A percentile compares a stretch with the other conserved stretches of the same genome.
Conservation (phyloP, 257 asterid species). For the Jacaranda copaia region DNA sequence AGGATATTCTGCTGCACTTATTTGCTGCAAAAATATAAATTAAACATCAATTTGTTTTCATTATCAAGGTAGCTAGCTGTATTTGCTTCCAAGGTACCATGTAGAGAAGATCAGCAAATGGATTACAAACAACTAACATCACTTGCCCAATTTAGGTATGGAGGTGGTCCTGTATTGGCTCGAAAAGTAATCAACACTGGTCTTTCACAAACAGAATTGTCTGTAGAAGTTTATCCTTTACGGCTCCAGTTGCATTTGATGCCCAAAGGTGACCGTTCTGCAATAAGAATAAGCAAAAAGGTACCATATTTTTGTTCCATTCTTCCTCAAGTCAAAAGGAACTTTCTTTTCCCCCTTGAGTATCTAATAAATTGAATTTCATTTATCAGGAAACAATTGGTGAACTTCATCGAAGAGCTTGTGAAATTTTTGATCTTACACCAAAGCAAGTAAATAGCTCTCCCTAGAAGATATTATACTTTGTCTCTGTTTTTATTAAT, state of each 20-base stretch:
- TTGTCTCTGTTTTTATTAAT: constrained; percentile 25
- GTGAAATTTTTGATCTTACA: constrained; percentile 79
- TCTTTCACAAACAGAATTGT: constrained; percentile 88
- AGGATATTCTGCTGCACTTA: constrained; percentile 12
- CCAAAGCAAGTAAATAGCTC: constrained; percentile 71
- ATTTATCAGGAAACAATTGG: constrained; percentile 85
- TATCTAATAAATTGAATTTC: constrained; percentile 32
- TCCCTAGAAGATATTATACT: constrained; percentile 17
- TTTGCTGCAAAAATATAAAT: constrained; percentile 4
- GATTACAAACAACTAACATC: constrained; percentile 33
- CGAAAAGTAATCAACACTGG: constrained; percentile 94
- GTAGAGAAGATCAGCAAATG: constrained; percentile 16
- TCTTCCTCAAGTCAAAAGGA: constrained; percentile 12
- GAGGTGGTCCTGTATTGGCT: constrained; percentile 92
- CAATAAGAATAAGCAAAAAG: constrained; percentile 97
- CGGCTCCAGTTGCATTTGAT: constrained; percentile 92
- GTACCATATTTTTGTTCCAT: constrained; percentile 46
- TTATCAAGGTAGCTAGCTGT: constrained; percentile 8
- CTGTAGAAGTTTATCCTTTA: constrained; percentile 98
- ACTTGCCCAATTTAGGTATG: constrained; percentile 77
- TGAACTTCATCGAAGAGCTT: constrained; percentile 88
- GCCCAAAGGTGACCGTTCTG: constrained; percentile 82
- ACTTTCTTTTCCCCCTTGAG: neutral
- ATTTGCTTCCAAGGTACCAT: constrained; percentile 12
- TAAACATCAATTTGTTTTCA: neutral